Percentiles rank a stretch among this genome's conserved stretches.
Conservation (phyloP, 2,329 filamentous ascomycete genomes). For the Ophiostoma angusticollis region DNA sequence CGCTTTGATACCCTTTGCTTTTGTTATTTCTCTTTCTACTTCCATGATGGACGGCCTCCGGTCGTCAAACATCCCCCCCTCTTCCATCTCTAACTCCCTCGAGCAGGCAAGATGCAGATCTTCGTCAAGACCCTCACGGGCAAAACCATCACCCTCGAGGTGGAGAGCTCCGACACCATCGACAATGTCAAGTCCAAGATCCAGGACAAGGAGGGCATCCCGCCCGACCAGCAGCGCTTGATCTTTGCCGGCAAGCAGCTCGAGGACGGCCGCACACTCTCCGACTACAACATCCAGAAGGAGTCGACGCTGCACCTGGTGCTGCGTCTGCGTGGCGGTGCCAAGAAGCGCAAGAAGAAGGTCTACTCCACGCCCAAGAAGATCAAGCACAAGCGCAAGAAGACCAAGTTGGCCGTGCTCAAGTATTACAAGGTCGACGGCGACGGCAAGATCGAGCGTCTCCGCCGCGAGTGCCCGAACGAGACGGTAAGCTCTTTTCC, state of each 20-base stretch:
- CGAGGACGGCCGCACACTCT: slow-evolving; percentile 96
- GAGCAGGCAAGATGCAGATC: slow-evolving; percentile 59
- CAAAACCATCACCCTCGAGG: slow-evolving; percentile 99
- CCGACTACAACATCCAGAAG: slow-evolving; percentile 99
- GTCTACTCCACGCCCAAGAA: slow-evolving; percentile 99
- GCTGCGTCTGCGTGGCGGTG: slow-evolving; percentile 94
- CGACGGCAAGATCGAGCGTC: slow-evolving; percentile 99
- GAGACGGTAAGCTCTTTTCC: slow-evolving; percentile 54
- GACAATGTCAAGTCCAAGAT: slow-evolving; percentile 99
- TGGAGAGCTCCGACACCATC: slow-evolving; percentile 98
- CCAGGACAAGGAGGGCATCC: slow-evolving; percentile 99
- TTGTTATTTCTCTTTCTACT: slow-evolving; percentile 6
- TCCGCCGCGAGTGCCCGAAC: slow-evolving; percentile 91
- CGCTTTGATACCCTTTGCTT: too few relatives aligned
- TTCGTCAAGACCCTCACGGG: slow-evolving; percentile 87
- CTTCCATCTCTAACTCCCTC: slow-evolving; percentile 13
- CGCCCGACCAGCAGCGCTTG: slow-evolving; percentile 96
- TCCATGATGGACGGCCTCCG: too few relatives aligned
- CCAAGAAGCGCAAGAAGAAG: slow-evolving; percentile 99
- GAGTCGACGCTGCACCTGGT: slow-evolving; percentile 97
- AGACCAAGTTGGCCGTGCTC: slow-evolving; percentile 99
- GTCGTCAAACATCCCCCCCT: too few relatives aligned
- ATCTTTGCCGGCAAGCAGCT: slow-evolving; percentile 99
- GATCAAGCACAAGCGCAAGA: slow-evolving; percentile 99
- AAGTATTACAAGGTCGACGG: slow-evolving; percentile 99